A percentile compares a stretch with the other conserved stretches of the same genome.
phyloP scores from a whole-genome alignment of 2,329 filamentous ascomycete genomes.

The Diaporthe ampelina region DNA sequence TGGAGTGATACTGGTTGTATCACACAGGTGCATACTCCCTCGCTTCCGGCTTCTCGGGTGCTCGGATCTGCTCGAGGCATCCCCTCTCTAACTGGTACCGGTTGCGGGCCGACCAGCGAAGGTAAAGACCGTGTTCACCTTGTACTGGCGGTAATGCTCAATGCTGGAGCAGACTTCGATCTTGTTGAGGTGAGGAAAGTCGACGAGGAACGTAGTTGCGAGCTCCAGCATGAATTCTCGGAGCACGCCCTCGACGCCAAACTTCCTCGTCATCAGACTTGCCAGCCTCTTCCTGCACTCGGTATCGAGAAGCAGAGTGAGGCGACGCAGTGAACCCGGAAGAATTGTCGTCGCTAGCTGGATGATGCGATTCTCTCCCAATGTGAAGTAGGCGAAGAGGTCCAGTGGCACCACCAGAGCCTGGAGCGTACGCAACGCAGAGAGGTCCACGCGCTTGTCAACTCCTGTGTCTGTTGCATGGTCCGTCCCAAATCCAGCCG shows the following conservation, averaged over 20 bases:
- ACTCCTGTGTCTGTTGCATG: background rate
- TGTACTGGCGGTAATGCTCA: background rate
- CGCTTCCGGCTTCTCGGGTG: background rate
- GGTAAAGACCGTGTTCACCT: background rate
- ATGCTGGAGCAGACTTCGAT: background rate
- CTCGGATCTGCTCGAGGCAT: background rate
- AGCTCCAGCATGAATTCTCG: background rate
- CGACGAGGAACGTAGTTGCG: background rate
- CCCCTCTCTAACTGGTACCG: background rate
- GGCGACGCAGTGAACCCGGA: background rate
- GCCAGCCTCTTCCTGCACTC: no score
- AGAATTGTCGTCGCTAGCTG: background rate
- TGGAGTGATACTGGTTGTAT: background rate
- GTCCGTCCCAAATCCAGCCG: fast-evolving
- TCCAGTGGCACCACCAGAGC: constrained; percentile 1
- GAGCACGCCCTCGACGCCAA: background rate
- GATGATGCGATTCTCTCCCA: no score
- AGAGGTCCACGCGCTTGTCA: background rate
- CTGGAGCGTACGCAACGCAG: background rate
- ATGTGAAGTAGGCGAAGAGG: background rate
- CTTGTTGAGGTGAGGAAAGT: background rate
- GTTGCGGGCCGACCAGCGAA: background rate
- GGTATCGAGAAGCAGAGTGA: background rate
- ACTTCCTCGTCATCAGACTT: fast-evolving
- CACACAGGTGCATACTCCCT: no score